Conservation (phyloP, 177 flowering plant genomes). For the Vitis hybrid region DNA sequence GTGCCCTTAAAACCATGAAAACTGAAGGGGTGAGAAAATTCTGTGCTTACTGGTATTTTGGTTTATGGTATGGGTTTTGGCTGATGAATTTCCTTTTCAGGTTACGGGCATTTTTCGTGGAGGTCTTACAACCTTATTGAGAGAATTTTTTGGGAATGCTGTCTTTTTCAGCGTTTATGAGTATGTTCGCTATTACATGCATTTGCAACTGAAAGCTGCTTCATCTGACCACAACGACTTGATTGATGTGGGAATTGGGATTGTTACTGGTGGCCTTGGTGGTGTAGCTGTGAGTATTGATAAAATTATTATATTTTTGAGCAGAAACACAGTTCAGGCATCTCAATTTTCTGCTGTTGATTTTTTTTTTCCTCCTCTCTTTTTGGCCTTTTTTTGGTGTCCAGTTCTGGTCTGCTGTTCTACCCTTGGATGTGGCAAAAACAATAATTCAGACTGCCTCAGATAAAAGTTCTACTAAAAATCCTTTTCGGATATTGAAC, state of each 20-base stretch:
- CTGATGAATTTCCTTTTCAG: conserved; percentile 41
- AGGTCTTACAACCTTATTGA: conserved; percentile 64
- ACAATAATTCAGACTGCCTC: conserved; percentile 77
- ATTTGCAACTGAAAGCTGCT: conserved; percentile 44
- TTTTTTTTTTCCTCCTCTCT: neutral
- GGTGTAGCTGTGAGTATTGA: conserved; percentile 77
- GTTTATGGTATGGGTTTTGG: conserved; percentile 1
- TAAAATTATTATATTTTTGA: neutral
- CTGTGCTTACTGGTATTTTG: conserved; percentile 3
- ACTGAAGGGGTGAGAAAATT: conserved; percentile 72
- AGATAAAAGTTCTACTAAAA: conserved; percentile 45
- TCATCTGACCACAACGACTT: conserved; percentile 38
- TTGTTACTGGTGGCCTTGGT: conserved; percentile 82
- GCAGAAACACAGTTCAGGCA: neutral
- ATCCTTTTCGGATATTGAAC: conserved; percentile 60
- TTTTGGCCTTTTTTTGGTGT: neutral
- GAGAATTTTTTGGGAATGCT: conserved; percentile 81
- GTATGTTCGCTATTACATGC: conserved; percentile 68
- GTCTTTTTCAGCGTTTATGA: conserved; percentile 78
- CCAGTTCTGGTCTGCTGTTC: conserved; percentile 82
- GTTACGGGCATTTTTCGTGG: conserved; percentile 81
- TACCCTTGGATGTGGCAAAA: conserved; percentile 88
- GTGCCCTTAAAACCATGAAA: conserved; percentile 69
- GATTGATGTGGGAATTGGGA: conserved; percentile 74
- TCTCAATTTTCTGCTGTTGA: neutral